phyloP scores from a whole-genome alignment of 1,284 basidiomycete genomes.

The Cutaneotrichosporon sp. region DNA sequence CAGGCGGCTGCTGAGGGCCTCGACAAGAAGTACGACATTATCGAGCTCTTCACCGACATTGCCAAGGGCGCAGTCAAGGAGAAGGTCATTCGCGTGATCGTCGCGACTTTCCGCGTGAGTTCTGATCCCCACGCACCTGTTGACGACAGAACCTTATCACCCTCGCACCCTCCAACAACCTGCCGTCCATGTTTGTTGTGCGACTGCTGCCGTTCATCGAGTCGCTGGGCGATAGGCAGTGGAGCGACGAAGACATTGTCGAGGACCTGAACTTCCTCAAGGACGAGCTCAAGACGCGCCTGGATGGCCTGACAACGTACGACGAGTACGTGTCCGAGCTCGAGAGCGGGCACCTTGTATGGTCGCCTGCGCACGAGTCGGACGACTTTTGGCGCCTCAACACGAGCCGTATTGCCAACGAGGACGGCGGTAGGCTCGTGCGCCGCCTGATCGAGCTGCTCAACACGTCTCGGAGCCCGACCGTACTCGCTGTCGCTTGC shows the following conservation, averaged over 20 bases:
- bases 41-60: conserved; percentile 78
- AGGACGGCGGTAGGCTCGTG: conserved; percentile 70
- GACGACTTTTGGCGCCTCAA: conserved; percentile 99
- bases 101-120: conserved; percentile 82
- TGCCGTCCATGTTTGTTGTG: conserved; percentile 86
- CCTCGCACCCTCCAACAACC: conserved; percentile 57
- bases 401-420: conserved; percentile 77
- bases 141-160: conserved; percentile 69
- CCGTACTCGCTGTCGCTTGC: conserved; percentile 78
- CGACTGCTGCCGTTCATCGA: conserved; percentile 79
- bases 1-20: conserved; percentile 74
- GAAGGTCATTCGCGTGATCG: conserved; percentile 91
- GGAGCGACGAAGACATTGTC: conserved; percentile 87
- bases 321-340: conserved; percentile 94
- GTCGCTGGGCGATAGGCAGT: conserved; percentile 78
- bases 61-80: conserved; percentile 92
- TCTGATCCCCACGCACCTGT: too few relatives aligned
- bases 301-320: conserved; percentile 78
- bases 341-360: conserved; percentile 80
- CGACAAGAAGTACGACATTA: conserved; percentile 81
- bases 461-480: conserved; percentile 63
- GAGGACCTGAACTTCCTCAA: conserved; percentile 84
- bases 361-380: conserved; percentile 91
- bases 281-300: conserved; percentile 71
- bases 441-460: conserved; percentile 72